phyloP scores from a whole-genome alignment of 2,329 filamentous ascomycete genomes.

The Sclerotinia spermophila region DNA sequence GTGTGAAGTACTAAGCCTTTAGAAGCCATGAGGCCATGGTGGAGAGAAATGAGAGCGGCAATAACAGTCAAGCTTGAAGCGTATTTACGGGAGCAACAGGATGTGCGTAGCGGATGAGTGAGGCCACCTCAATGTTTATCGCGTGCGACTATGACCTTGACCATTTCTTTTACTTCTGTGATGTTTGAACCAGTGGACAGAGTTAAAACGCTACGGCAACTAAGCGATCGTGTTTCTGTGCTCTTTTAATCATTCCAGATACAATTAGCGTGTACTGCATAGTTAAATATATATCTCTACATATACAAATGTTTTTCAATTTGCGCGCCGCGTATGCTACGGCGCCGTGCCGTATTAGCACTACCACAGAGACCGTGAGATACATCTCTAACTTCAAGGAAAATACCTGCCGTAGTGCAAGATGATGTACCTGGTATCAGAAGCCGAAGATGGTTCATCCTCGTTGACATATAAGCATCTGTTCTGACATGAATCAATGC shows the following conservation, averaged over 20 bases:
- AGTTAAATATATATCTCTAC: background rate
- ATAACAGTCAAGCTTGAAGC: no score
- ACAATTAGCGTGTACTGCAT: background rate
- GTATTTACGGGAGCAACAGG: background rate
- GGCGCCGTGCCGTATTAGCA: no score
- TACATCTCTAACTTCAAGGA: no score
- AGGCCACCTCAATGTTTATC: background rate
- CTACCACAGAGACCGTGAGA: background rate
- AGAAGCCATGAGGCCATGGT: no score
- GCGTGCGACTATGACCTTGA: background rate
- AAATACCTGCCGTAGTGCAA: background rate
- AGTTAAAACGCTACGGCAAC: background rate
- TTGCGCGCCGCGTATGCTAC: background rate
- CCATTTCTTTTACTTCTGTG: no score
- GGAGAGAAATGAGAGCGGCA: background rate
- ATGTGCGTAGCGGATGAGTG: no score
- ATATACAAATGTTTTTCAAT: background rate
- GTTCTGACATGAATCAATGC: background rate
- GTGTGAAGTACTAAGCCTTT: no score
- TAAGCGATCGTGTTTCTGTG: no score
- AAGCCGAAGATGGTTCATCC: background rate
- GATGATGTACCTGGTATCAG: accelerated
- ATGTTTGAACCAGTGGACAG: background rate
- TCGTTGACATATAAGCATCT: background rate
- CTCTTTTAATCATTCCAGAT: accelerated